Evolutionary conservation across 805 yeast species (phyloP).

Genomic region (Kuraishia capsulata): DNA sequence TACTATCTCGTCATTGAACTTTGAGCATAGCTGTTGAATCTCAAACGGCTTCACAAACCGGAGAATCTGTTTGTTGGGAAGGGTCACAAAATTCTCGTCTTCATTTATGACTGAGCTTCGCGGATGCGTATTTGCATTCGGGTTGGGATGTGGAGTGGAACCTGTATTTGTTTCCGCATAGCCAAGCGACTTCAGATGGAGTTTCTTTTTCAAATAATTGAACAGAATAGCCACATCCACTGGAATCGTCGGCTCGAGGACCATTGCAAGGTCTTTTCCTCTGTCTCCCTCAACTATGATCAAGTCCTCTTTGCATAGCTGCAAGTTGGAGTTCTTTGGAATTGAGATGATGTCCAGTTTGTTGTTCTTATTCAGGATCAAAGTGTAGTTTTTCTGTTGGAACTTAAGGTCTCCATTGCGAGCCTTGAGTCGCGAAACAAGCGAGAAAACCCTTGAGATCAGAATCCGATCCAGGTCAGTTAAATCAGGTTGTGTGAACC

Average conservation of each 20-base stretch:
- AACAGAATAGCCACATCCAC: slow-evolving; percentile 61
- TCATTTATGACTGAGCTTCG: slow-evolving; percentile 32
- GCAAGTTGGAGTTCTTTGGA: slow-evolving; percentile 55
- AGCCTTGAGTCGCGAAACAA: slow-evolving; percentile 29
- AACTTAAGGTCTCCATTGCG: slow-evolving; percentile 35
- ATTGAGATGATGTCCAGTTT: slow-evolving; percentile 60
- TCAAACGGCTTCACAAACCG: slow-evolving; percentile 73
- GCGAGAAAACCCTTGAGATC: slow-evolving; percentile 16
- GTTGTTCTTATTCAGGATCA: slow-evolving; percentile 27
- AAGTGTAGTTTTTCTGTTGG: slow-evolving; percentile 25
- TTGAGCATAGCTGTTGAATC: slow-evolving; percentile 48
- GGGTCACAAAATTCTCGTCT: slow-evolving; percentile 53
- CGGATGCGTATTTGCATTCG: slow-evolving; percentile 12
- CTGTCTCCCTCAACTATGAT: slow-evolving; percentile 79
- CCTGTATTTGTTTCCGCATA: slow-evolving; percentile 10
- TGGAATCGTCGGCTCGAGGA: slow-evolving; percentile 54
- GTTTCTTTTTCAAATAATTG: slow-evolving; percentile 65
- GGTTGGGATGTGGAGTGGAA: slow-evolving; percentile 4
- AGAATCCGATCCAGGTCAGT: not conserved
- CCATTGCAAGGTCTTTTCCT: slow-evolving; percentile 71
- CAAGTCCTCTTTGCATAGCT: slow-evolving; percentile 50
- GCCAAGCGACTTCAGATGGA: slow-evolving; percentile 47
- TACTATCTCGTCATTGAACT: slow-evolving; percentile 63
- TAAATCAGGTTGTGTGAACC: slow-evolving; percentile 1
- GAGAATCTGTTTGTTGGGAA: slow-evolving; percentile 71